Base-by-base conservation (phyloP, 805 yeast genomes). In the Spathaspora gorwiae region DNA sequence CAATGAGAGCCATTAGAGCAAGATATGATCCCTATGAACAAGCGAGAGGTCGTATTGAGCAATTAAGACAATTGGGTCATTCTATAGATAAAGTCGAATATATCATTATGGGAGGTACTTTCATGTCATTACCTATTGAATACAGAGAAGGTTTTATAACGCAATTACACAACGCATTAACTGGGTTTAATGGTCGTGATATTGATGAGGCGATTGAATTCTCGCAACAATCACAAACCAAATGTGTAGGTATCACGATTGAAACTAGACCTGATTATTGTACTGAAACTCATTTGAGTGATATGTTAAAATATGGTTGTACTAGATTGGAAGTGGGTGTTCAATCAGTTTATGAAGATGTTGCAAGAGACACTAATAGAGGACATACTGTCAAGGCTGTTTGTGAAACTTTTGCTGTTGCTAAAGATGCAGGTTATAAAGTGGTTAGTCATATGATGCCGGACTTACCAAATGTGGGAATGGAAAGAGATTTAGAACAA, bases 401-500 rank as follows among this genome's bases (percentile, higher is more conserved):
- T 8, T 87, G 97, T 66, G 95, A 92, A 60, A 94, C 98, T 0
- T 94, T 94, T 71, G 87, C 88, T 1, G 80, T 86, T 39, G 95
- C 98, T n/a, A 94, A 94, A 62, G 99, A 94, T 66, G 92, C 99
- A 1, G 99, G 99, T 11, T 94, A 90, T 67, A 94, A 94, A 63
- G 96, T 94, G 44, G 99, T 94, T 24, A 83, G 95, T 53, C 99
- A 94, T 69, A 94, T 94, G 99, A 94, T 94, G 99, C 99, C 99
- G 12, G 99, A 94, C 72, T 75, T 94, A 57, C 99, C 99, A 13
- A 94, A 94, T 59, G 97, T 94, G 47, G 99, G 98, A 14, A 88
- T 92, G 96, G 99, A 94, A 68, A 80, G 99, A 63, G 99, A 94
- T 63, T 71, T 92, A 47, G 96, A 90, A 59, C 99, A 94, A 68